A percentile compares a stretch with the other conserved stretches of the same genome.
Evolutionary conservation across 2,329 filamentous ascomycete genomes (phyloP).

Genomic region (Fusarium chuoi): DNA sequence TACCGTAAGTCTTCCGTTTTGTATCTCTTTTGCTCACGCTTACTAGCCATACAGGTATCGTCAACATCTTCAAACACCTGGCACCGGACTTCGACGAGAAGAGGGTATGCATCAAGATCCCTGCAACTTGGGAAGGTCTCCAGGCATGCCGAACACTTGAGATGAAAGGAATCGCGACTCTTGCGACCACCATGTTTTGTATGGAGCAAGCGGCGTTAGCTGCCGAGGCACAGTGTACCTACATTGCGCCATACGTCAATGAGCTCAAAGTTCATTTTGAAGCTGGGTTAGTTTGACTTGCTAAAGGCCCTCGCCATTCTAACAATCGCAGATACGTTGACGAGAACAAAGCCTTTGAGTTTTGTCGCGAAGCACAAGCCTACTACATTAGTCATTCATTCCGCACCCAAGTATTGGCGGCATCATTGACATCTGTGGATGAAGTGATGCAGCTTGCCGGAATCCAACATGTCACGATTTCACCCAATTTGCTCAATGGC

Average conservation of each 20-base stretch:
- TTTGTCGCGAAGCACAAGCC: conserved; percentile 62
- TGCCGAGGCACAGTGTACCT: conserved; percentile 66
- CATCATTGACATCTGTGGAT: conserved; percentile 65
- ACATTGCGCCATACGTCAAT: conserved; percentile 74
- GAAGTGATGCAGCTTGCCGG: conserved; percentile 70
- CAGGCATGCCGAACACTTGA: conserved; percentile 67
- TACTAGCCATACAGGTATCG: conserved; percentile 55
- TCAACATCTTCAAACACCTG: conserved; percentile 38
- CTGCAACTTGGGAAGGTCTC: conserved; percentile 71
- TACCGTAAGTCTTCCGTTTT: conserved; percentile 51
- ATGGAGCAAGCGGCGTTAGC: conserved; percentile 69
- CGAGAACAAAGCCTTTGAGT: conserved; percentile 59
- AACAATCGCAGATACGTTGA: conserved; percentile 56
- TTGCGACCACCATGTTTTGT: conserved; percentile 72
- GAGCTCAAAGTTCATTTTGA: conserved; percentile 72
- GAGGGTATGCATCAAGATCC: conserved; percentile 71
- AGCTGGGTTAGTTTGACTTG: conserved; percentile 49
- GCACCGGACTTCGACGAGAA: conserved; percentile 51
- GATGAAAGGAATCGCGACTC: conserved; percentile 62
- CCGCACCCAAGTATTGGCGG: conserved; percentile 64
- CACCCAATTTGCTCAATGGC: conserved; percentile 61
- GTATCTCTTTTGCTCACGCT: neutral
- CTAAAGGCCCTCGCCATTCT: neutral
- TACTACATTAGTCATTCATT: conserved; percentile 58
- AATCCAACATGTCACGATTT: conserved; percentile 68